phyloP scores from a whole-genome alignment of 257 asterid genomes.

The Cinchona pubescens region DNA sequence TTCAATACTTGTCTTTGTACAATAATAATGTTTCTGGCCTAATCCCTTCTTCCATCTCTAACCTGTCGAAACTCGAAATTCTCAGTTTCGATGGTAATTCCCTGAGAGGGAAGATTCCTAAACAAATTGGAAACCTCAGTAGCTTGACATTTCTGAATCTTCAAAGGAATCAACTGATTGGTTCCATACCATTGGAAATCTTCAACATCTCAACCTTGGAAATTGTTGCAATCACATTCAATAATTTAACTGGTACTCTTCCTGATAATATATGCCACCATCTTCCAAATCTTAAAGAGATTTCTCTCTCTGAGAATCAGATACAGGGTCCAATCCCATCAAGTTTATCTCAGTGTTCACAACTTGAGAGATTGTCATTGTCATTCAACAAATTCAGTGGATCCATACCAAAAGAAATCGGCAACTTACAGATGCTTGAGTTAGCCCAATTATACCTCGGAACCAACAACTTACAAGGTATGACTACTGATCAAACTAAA shows the following conservation, averaged over 20 bases:
- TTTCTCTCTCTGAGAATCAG: neutral
- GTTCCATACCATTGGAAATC: constrained; percentile 11
- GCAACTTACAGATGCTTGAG: too few species aligned
- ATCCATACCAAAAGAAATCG: too few species aligned
- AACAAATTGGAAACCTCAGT: constrained; percentile 19
- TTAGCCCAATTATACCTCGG: too few species aligned
- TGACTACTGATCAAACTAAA: too few species aligned
- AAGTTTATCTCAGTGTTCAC: neutral
- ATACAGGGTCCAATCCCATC: constrained; percentile 10
- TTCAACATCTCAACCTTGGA: constrained; percentile 13
- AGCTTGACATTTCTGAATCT: neutral
- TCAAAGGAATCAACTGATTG: neutral
- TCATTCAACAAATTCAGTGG: too few species aligned
- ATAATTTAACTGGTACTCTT: constrained; percentile 10
- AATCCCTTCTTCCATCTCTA: constrained; percentile 18
- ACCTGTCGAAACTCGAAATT: constrained; percentile 10
- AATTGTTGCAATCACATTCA: neutral
- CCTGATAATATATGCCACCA: neutral
- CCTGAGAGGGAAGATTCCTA: constrained; percentile 29
- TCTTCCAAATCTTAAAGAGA: neutral
- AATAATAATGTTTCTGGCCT: constrained; percentile 4
- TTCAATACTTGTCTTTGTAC: neutral
- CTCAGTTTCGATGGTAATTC: constrained; percentile 4
- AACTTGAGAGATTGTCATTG: too few species aligned
- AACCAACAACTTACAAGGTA: too few species aligned